A percentile compares a stretch with the other conserved stretches of the same genome.
phyloP scores from a whole-genome alignment of 495 filamentous ascomycete species.

The Cercophora newfieldiana region DNA sequence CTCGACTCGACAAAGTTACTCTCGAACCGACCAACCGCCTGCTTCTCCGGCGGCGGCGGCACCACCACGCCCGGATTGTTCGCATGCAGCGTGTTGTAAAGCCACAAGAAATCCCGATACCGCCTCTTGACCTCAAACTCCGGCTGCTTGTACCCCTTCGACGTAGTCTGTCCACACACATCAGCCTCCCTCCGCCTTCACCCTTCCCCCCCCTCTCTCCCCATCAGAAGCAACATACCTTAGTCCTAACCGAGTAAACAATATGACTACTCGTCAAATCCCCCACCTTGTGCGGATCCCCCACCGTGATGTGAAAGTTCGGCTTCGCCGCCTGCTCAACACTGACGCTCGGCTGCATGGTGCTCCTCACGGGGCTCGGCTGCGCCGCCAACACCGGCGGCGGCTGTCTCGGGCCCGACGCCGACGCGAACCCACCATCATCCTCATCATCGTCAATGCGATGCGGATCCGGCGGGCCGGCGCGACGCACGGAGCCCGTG shows the following conservation, averaged over 20 bases:
- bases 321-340: conserved; percentile 90
- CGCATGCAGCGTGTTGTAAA: conserved; percentile 88
- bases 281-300: conserved; percentile 96
- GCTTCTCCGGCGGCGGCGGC: conserved; percentile 95
- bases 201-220: background rate
- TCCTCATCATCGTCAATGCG: conserved; percentile 76
- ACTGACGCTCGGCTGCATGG: conserved; percentile 78
- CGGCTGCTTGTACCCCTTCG: conserved; percentile 87
- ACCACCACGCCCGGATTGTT: conserved; percentile 96
- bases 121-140: conserved; percentile 91
- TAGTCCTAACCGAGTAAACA: conserved; percentile 92
- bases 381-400: conserved; percentile 73
- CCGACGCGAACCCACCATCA: conserved; percentile 48
- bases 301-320: conserved; percentile 86
- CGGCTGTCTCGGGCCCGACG: conserved; percentile 60
- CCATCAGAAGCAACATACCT: conserved; percentile 55
- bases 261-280: conserved; percentile 96
- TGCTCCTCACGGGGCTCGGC: conserved; percentile 53
- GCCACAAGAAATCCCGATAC: conserved; percentile 96
- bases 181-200: background rate
- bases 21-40: conserved; percentile 94
- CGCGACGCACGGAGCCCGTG: conserved; percentile 46
- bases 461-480: conserved; percentile 45
- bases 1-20: conserved; percentile 94
- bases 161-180: conserved; percentile 66